Base-by-base conservation (phyloP, 331 rosid species). In the Stylosanthes scabra region DNA sequence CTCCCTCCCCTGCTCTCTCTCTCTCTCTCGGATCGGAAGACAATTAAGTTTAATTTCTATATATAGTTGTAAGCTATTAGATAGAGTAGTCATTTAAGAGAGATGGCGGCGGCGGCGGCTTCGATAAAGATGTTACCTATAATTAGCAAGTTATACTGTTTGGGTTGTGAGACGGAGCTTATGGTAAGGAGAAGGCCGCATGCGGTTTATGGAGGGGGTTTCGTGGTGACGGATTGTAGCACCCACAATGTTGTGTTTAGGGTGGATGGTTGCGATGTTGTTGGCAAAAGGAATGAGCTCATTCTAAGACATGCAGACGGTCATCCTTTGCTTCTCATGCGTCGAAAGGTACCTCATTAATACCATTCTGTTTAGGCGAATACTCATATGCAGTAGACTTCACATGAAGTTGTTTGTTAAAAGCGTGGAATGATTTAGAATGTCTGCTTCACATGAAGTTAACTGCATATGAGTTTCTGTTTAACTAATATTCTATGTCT, bases 241-340 rank as follows among this genome's bases (percentile, higher is more conserved):
- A 63, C 75, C 59, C 94, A 88, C 72, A 86, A 70, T 69, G 83
- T 87, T 50, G 79, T 84, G 75, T 95, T 95, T 83, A 92, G 78
- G 73, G 98, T 92, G 44, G 94, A 92, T 78, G 99, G 98, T 4
- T 92, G 96, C 80, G 98, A 98, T 2, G 77, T 95, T 84, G 89
- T 62, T 56, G 98, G 98, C 57, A 58, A 57, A 16, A 84, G 80
- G 56, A 96, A 78, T 0, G 92, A 90, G 77, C 62, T 95, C 75
- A 78, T 95, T 82, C 79, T 90, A 10, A 86, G 92, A 75, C 96
- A 89, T 55, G 81, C 79, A 1, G 72, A 82, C 62, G 93, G 88
- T 20, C 84, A 84, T 6, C 88, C 93, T 62, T 42, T 95, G 70
- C 97, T 95, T 78, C 93, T 90, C 75, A 78, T 88, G 57, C 96